These are phyloP conservation scores for Rhodotorula glutinis DNA, from an alignment of 1,284 basidiomycete genomes.

Conservation along the genomic window DNA sequence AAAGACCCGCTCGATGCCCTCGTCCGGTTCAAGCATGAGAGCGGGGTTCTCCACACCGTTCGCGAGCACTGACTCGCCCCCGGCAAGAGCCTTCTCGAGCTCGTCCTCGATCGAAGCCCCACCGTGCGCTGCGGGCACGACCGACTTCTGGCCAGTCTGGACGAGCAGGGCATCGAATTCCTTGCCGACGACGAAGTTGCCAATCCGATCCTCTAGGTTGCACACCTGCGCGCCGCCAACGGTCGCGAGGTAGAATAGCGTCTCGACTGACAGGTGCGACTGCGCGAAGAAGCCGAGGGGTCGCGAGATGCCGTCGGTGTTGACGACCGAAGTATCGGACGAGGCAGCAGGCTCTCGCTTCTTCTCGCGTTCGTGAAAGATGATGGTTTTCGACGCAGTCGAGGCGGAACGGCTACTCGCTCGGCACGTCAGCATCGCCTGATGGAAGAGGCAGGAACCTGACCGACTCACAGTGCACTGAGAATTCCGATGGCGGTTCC, in stretches of 20 bases:
- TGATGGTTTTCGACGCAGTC: conserved; percentile 35
- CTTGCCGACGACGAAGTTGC: conserved; percentile 75
- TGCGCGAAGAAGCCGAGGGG: conserved; percentile 52
- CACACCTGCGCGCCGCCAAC: conserved; percentile 86
- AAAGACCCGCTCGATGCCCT: conserved; percentile 53
- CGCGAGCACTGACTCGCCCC: conserved; percentile 30
- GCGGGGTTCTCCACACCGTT: conserved; percentile 27
- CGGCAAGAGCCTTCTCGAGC: conserved; percentile 55
- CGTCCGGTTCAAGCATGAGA: conserved; percentile 38
- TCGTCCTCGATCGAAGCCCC: conserved; percentile 49
- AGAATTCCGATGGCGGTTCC: conserved; percentile 65
- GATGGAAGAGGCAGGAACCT: too few species aligned
- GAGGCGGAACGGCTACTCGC: conserved; percentile 37
- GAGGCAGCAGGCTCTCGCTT: conserved; percentile 6
- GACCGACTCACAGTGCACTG: conserved; percentile 63
- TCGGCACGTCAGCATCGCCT: background rate
- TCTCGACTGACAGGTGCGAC: conserved; percentile 67
- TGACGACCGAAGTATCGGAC: conserved; percentile 20
- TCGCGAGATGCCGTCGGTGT: conserved; percentile 35
- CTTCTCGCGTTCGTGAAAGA: conserved; percentile 21
- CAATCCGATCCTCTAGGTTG: conserved; percentile 65
- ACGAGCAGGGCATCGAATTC: conserved; percentile 84
- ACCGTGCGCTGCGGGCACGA: conserved; percentile 13
- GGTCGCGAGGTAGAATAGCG: conserved; percentile 85
- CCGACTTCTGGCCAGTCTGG: conserved; percentile 53